Evolutionary conservation across 1,284 basidiomycete species (phyloP).

Genomic region (Schizophyllum amplum): DNA sequence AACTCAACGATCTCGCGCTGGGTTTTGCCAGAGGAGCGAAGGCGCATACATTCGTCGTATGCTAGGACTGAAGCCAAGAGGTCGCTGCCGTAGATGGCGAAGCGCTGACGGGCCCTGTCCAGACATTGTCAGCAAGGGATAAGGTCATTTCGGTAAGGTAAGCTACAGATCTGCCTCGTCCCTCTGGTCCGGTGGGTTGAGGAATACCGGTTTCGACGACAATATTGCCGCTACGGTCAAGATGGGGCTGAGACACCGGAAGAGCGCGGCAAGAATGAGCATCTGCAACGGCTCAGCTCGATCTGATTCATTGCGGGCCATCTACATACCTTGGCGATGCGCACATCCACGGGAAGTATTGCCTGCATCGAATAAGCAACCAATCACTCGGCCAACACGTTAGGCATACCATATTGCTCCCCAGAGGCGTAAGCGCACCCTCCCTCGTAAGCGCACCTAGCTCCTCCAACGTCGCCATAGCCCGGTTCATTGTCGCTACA

Average conservation of each 20-base stretch:
- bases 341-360: constrained; percentile 82
- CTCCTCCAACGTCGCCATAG: constrained; percentile 69
- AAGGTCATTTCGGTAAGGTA: neutral
- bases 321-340: constrained; percentile 70
- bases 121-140: constrained; percentile 6
- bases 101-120: constrained; percentile 58
- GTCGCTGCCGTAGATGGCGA: constrained; percentile 74
- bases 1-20: constrained; percentile 49
- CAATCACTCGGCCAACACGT: constrained; percentile 3
- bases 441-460: constrained; percentile 70
- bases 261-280: constrained; percentile 78
- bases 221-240: constrained; percentile 80
- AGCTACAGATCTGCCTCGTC: constrained; percentile 69
- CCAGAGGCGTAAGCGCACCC: constrained; percentile 73
- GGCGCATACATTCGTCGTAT: constrained; percentile 57
- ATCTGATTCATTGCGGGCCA: neutral
- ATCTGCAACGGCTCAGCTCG: constrained; percentile 39
- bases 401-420: constrained; percentile 65
- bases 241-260: constrained; percentile 70
- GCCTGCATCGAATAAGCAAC: constrained; percentile 35
- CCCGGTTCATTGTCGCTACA: constrained; percentile 69
- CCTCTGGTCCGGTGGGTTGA: constrained; percentile 74
- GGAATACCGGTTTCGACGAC: constrained; percentile 83
- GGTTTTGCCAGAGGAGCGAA: constrained; percentile 43
- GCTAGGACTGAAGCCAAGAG: constrained; percentile 78